Conservation (phyloP, 805 yeast species). For the Saccharomycopsis guyanensis region DNA sequence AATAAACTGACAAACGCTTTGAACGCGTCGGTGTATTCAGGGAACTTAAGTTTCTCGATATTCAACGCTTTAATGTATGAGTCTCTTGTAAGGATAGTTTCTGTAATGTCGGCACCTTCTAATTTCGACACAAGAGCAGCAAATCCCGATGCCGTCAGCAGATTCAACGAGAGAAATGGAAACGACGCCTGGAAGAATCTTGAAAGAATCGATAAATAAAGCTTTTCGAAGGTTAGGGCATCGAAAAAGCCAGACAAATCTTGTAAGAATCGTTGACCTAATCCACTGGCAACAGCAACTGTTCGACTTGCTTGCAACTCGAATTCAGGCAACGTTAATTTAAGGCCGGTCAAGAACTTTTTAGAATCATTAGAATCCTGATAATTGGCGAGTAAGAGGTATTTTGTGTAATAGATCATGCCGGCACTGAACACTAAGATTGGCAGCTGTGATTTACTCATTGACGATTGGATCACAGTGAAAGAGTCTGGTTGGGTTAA, state of each 20-base stretch:
- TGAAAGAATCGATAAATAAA: slow-evolving; percentile 22
- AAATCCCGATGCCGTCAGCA: not conserved
- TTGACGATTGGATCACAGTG: slow-evolving; percentile 31
- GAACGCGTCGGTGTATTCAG: slow-evolving; percentile 42
- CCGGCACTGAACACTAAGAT: slow-evolving; percentile 59
- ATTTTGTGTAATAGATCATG: slow-evolving; percentile 46
- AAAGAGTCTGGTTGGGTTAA: slow-evolving; percentile 35
- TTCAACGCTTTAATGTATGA: slow-evolving; percentile 29
- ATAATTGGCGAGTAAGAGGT: slow-evolving; percentile 35
- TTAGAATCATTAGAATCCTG: slow-evolving; percentile 23
- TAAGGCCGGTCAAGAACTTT: slow-evolving; percentile 5
- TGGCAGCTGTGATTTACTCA: slow-evolving; percentile 29
- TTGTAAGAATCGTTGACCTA: slow-evolving; percentile 13
- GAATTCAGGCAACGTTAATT: slow-evolving; percentile 2
- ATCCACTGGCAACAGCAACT: slow-evolving; percentile 16
- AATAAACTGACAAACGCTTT: slow-evolving; percentile 54
- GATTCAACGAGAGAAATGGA: slow-evolving; percentile 8
- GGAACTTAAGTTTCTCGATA: slow-evolving; percentile 66
- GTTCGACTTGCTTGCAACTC: slow-evolving; percentile 15
- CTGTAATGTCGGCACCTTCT: too few species aligned
- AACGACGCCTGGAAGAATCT: slow-evolving; percentile 23
- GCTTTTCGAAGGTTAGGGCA: slow-evolving; percentile 9
- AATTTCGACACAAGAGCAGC: not conserved
- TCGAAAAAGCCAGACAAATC: slow-evolving; percentile 5
- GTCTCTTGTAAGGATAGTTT: slow-evolving; percentile 30